Evolutionary conservation across 2,329 filamentous ascomycete species (phyloP).

Genomic region (Cladosporium sp.): DNA sequence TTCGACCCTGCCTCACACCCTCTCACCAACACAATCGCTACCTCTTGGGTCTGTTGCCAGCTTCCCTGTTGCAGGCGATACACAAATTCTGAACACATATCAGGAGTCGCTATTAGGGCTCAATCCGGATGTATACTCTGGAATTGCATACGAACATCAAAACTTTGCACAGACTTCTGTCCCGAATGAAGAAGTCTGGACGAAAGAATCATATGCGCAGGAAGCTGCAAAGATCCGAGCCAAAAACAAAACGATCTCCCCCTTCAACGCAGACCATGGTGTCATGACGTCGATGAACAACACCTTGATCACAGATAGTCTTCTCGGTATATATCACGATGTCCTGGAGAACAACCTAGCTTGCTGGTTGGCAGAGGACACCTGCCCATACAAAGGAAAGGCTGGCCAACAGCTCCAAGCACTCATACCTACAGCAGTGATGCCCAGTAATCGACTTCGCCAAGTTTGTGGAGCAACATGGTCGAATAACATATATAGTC

Average conservation of each 20-base stretch:
- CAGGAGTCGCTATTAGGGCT: not conserved
- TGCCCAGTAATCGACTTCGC: not conserved
- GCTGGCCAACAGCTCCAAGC: not conserved
- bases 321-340: constrained; percentile 12
- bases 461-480: constrained; percentile 2
- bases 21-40: not conserved
- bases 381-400: constrained; percentile 5
- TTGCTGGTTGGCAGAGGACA: constrained; percentile 7
- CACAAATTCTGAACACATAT: not conserved
- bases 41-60: not conserved
- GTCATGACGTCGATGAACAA: constrained; percentile 6
- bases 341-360: constrained; percentile 11
- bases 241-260: not conserved
- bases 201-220: not conserved
- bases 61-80: not conserved
- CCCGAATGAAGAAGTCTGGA: not conserved
- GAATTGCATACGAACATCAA: not conserved
- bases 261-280: not conserved
- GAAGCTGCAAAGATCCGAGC: not conserved
- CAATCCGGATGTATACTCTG: not conserved
- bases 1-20: not conserved
- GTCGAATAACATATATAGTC: constrained; percentile 1
- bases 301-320: constrained; percentile 5
- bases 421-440: not conserved
- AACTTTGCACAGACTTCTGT: not conserved